phyloP scores from a whole-genome alignment of 2,329 filamentous ascomycete species.

The Trichoderma atrobrunneum region DNA sequence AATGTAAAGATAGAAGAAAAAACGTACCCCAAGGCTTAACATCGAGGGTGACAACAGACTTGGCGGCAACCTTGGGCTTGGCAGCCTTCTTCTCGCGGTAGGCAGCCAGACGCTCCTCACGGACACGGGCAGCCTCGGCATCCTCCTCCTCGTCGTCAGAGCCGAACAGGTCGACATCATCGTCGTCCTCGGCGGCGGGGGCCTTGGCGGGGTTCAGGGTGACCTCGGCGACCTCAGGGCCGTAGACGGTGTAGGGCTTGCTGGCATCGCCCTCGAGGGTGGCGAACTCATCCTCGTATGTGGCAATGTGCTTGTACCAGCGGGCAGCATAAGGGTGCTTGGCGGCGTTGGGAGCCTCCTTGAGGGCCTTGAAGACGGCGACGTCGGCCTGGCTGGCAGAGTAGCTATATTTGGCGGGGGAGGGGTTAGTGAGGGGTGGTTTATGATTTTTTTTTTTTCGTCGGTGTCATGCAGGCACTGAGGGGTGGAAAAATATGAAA shows the following conservation, averaged over 20 bases:
- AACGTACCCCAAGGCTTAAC: slow-evolving; percentile 97
- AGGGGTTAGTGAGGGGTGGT: slow-evolving; percentile 9
- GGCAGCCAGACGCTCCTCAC: slow-evolving; percentile 85
- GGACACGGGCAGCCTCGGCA: slow-evolving; percentile 76
- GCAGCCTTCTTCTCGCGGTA: slow-evolving; percentile 96
- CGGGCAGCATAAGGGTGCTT: slow-evolving; percentile 93
- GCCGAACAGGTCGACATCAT: slow-evolving; percentile 91
- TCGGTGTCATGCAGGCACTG: slow-evolving; percentile 3
- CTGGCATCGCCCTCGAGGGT: slow-evolving; percentile 86
- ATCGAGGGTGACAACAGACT: slow-evolving; percentile 93
- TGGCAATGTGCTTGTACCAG: slow-evolving; percentile 98
- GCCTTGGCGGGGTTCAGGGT: slow-evolving; percentile 85
- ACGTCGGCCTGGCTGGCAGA: slow-evolving; percentile 92
- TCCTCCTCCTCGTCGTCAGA: slow-evolving; percentile 93
- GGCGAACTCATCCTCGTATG: slow-evolving; percentile 89
- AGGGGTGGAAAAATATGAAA: slow-evolving; percentile 16
- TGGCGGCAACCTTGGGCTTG: slow-evolving; percentile 88
- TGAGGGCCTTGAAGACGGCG: slow-evolving; percentile 87
- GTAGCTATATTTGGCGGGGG: slow-evolving; percentile 38
- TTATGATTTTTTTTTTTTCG: background rate
- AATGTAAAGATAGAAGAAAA: background rate
- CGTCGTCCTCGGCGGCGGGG: slow-evolving; percentile 66
- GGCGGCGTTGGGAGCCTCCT: slow-evolving; percentile 67
- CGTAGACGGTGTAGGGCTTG: slow-evolving; percentile 86
- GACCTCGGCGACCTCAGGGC: slow-evolving; percentile 75